Conservation (phyloP, 2,329 filamentous ascomycete genomes). For the Paecilomyces variotii region DNA sequence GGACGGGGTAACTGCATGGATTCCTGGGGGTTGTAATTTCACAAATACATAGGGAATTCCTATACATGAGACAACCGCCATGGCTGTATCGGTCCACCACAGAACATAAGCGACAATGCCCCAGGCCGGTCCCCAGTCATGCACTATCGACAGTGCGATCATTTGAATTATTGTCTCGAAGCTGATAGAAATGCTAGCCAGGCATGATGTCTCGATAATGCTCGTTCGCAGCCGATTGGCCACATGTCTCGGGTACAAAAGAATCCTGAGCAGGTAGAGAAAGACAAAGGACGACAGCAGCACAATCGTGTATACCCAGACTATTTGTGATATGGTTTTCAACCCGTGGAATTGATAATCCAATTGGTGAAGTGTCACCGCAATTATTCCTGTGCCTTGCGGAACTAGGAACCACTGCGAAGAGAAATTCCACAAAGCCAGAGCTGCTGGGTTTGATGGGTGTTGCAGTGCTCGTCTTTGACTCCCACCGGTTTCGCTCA, state of each 20-base stretch:
- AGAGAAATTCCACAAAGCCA: slow-evolving; percentile 24
- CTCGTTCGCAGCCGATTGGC: slow-evolving; percentile 19
- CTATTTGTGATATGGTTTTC: slow-evolving; percentile 26
- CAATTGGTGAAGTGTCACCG: slow-evolving; percentile 28
- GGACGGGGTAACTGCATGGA: slow-evolving; percentile 25
- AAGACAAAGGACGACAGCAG: slow-evolving; percentile 20
- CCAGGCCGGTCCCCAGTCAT: slow-evolving; percentile 19
- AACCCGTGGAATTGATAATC: slow-evolving; percentile 36
- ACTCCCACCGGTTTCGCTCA: no score
- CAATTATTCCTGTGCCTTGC: slow-evolving; percentile 30
- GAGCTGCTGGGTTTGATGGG: no score
- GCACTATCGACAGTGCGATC: slow-evolving; percentile 52
- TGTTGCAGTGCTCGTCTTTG: no score
- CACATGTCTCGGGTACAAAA: slow-evolving; percentile 25
- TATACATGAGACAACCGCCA: slow-evolving; percentile 26
- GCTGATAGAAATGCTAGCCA: slow-evolving; percentile 31
- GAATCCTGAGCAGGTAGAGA: slow-evolving; percentile 25
- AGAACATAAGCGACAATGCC: slow-evolving; percentile 27
- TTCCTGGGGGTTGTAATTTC: slow-evolving; percentile 27
- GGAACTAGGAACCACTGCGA: slow-evolving; percentile 33
- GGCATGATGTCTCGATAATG: slow-evolving; percentile 29
- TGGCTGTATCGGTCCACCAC: slow-evolving; percentile 33
- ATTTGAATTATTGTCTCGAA: slow-evolving; percentile 27
- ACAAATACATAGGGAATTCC: slow-evolving; percentile 28
- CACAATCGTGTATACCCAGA: slow-evolving; percentile 32